A percentile compares a stretch with the other conserved stretches of the same genome.
Evolutionary conservation across 2,329 filamentous ascomycete species (phyloP).

Genomic region (Colletotrichum euphorbiae): DNA sequence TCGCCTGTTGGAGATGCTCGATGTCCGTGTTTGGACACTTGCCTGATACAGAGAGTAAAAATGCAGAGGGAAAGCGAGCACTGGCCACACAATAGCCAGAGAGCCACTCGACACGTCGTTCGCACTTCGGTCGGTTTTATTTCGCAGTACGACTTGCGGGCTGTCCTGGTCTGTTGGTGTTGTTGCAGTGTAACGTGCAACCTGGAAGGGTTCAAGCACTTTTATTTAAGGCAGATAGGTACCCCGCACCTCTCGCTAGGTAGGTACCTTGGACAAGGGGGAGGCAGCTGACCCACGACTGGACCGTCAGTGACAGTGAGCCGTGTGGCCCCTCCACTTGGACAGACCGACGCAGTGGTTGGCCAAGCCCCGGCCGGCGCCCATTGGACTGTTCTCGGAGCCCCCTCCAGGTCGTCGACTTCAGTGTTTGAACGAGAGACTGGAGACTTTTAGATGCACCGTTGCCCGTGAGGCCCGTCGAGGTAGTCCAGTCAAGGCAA

Average conservation of each 20-base stretch:
- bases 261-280: slow-evolving; percentile 14
- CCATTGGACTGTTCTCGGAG: slow-evolving; percentile 27
- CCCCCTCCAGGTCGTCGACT: slow-evolving; percentile 9
- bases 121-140: neutral
- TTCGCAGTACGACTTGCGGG: neutral
- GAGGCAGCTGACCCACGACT: slow-evolving; percentile 17
- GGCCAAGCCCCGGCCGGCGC: slow-evolving; percentile 28
- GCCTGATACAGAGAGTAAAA: slow-evolving; percentile 1
- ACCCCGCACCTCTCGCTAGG: slow-evolving; percentile 35
- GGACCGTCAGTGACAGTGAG: slow-evolving; percentile 15
- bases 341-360: slow-evolving; percentile 33
- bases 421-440: slow-evolving; percentile 9
- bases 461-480: no score
- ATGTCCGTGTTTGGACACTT: slow-evolving; percentile 1
- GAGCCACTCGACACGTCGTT: slow-evolving; percentile 1
- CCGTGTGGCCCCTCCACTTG: slow-evolving; percentile 13
- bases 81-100: neutral
- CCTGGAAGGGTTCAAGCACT: slow-evolving; percentile 23
- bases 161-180: neutral
- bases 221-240: slow-evolving; percentile 16
- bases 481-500: no score
- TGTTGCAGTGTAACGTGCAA: slow-evolving; percentile 18
- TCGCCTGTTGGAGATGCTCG: neutral
- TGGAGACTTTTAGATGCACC: neutral
- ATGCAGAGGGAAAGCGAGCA: neutral